Evolutionary conservation across 164 flowering plant species (phyloP), one percentile per base, ranked within the genome.

Genomic region (Berberis vulgaris): DNA sequence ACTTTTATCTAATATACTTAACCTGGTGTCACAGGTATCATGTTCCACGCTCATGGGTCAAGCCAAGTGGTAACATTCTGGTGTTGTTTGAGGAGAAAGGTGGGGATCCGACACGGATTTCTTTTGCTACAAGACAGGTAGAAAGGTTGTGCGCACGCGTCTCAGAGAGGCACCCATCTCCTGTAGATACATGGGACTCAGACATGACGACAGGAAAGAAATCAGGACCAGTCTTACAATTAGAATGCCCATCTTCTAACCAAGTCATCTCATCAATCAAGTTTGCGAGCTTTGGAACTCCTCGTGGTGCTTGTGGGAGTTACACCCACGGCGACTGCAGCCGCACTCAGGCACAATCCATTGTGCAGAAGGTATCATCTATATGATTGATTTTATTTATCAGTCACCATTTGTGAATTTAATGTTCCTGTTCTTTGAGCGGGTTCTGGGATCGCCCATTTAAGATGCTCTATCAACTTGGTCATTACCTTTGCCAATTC

Each of bases 221-320:
- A 64, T 54, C 71, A 10, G 77, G 79, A 43, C 96, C 99, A 47
- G 54, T 67, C 2, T 70, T 94, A 42, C 81, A 74, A 42, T 72
- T 94, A 41, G 81, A 79, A 52, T 94, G 99, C 77, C 91, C 90
- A 47, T 66, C 40, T 39, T 69, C 90, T 40, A 44, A 73, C 71
- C 96, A 89, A 62, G 78, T 80, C 56, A 91, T 94, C 64, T 83
- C 99, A 64, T 74, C 83, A 9, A 82, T 91, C 77, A 84, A 83
- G 50, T 94, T 94, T 78, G 99, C 96, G 43, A 91, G 97, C 73
- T 94, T 83, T 70, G 99, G 99, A 49, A 91, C 81, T 68, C 97
- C 99, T 9, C 65, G 10, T 1, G 96, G 99, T 43, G 69, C 78
- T 42, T 91, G 97, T 73, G 96, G 96, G 45, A 80, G 79, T 74